Evolutionary conservation across 2,329 filamentous ascomycete species (phyloP), one percentile per base, ranked within the genome.

Genomic region (Aspergillus viridinutans): DNA sequence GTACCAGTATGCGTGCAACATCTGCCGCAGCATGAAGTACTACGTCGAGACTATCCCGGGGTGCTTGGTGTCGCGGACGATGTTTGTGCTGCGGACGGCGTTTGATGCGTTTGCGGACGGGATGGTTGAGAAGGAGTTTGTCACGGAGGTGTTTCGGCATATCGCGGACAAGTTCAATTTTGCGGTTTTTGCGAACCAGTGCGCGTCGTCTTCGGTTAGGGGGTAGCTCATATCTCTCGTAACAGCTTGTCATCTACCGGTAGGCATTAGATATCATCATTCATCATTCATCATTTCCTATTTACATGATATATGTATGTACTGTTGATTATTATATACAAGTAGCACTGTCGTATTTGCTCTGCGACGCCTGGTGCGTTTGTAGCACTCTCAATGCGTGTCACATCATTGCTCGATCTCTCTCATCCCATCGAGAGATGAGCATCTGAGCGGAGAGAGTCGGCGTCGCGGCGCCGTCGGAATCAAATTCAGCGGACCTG

Each of bases 11-110:
- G 68, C 66, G 20, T 69, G 68, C 58, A 64, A 68, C 45, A 70
- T 70, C 52, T 69, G 67, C 43, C 66, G 68, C 38, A 70, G 66
- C 54, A 64, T 69, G 61, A 66, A 64, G 49, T 70, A 67, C 50
- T 69, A 68, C 50, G 52, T 68, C 12, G 58, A 59, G 25, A 63
- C 58, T 3, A 59, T 63, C n/a, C 67, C 68, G 9, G 68, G 68
- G 1, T 66, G 55, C 32, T 43, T 70, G 4, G 59, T 69, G 2
- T 68, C 65, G 12, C 67, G 68, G 10, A 59, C 68, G n/a, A 69
- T 69, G 62, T 70, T 70, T 38, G 61, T 66, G 3, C 58, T 69
- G 20, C 65, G 66, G 12, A 62, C 65, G 2, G 63, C 68, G 1
- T 69, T 67, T 43, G 66, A 69, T 52, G 63, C 57, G 3, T 66